A percentile compares a stretch with the other conserved stretches of the same genome.
Conservation (phyloP, 176 grass and related monocot genomes). For the Paspalum vaginatum region DNA sequence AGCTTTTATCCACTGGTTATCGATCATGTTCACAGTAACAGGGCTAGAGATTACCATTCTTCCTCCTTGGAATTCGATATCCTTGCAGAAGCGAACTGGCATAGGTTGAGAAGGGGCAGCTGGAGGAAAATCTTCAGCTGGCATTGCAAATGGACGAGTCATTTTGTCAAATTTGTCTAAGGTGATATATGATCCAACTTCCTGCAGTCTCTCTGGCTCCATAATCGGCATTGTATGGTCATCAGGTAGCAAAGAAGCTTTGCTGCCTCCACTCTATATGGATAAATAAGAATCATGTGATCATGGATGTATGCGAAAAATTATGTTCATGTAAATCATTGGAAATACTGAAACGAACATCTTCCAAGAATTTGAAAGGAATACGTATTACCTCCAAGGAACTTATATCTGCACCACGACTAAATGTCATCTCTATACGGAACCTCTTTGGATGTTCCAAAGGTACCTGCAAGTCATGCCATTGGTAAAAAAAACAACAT, state of each 20-base stretch:
- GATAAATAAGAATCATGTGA: constrained; percentile 29
- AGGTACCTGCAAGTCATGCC: constrained; percentile 57
- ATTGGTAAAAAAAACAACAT: constrained; percentile 35
- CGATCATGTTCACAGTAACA: constrained; percentile 38
- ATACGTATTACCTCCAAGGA: constrained; percentile 68
- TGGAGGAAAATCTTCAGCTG: constrained; percentile 91
- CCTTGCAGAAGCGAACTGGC: constrained; percentile 71
- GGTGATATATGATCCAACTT: constrained; percentile 77
- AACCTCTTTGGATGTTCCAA: constrained; percentile 96
- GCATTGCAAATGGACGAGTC: constrained; percentile 88
- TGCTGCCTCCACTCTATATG: constrained; percentile 52
- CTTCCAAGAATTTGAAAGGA: constrained; percentile 25
- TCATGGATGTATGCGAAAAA: constrained; percentile 27
- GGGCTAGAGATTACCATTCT: constrained; percentile 65
- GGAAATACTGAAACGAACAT: not conserved
- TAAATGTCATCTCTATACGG: constrained; percentile 96
- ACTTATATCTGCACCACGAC: constrained; percentile 90
- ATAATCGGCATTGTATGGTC: constrained; percentile 87
- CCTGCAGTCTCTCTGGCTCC: constrained; percentile 85
- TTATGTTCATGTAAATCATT: not conserved
- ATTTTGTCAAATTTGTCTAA: constrained; percentile 96
- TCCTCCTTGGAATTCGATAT: constrained; percentile 52
- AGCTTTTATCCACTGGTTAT: constrained; percentile 29
- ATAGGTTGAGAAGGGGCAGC: constrained; percentile 59
- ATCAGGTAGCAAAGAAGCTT: constrained; percentile 66